Evolutionary conservation across 257 asterid genomes (phyloP), one percentile per base, ranked within the genome.

Genomic region (Gardenia jasminoides): DNA sequence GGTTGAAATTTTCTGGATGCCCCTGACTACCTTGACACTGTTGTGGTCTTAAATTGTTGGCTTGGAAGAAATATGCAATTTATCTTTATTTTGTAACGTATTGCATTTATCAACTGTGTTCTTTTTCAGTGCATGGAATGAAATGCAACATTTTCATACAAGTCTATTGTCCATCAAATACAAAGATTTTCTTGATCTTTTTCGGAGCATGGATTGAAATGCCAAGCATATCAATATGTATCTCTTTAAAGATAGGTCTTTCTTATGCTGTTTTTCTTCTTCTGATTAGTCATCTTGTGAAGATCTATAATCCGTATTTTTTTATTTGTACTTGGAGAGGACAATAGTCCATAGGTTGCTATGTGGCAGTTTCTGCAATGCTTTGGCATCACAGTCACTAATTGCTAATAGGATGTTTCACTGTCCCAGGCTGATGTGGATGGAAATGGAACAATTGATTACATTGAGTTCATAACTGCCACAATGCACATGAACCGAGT

Each of bases 401-500:
- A 39, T 48, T 19, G 16, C 16, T 30, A 10, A 7, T 10, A 30
- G 16, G 4, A 12, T 41, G 16, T 44, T 43, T 22, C 16, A 24
- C 64, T 10, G 39, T 71, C 78, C 80, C 86, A 93, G 98, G 97
- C 98, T 82, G 98, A 93, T 47, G 97, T 90, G 72, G 98, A 93
- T 81, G 98, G 98, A 78, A 90, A 92, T 67, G 98, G 98, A 81
- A 86, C 94, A 22, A 93, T 93, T 41, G 97, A 93, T 78, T 93
- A 93, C 82, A 90, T 93, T 39, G 98, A 93, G 82, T 93, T 93
- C 84, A 92, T 93, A 74, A 90, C 94, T 24, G 98, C 98, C 72
- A 93, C 98, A 19, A 93, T 93, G 98, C 98, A 93, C 89, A 85
- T 90, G 98, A 93, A 93, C 88, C 93, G 98, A 36, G 52, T 93